Evolutionary conservation across 768 basidiomycete species (phyloP), one percentile per base, ranked within the genome.

Genomic region (Gyrodon lividus): DNA sequence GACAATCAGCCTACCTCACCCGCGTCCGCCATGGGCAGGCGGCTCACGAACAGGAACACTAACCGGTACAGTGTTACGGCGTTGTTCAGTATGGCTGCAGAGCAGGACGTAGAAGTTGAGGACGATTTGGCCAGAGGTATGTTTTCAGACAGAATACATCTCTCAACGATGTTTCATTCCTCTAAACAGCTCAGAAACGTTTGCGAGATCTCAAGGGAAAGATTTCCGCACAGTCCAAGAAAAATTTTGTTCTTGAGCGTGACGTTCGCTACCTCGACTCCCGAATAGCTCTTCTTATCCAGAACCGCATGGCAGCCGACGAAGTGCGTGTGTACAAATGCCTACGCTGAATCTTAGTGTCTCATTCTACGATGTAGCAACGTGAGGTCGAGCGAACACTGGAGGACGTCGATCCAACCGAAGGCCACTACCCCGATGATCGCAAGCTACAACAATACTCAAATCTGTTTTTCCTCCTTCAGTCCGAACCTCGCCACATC

Each of bases 251-350:
- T 35, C 82, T 99, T 10, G 97, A 99, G 70, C 87, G 97, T 40
- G 97, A 99, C 70, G 97, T 99, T 30, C 88, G 97, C 45, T 99
- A 98, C 70, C 84, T 99, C 38, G 97, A 99, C 75, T 92, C 91
- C 33, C 82, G 97, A 48, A 99, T 99, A 64, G 97, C 96, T 9
- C 77, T 99, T 35, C 81, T 99, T 60, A 99, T 99, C 63, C 95
- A 98, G 74, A 98, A 99, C 68, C 83, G 95, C 58, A 97, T 98
- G 92, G 95, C 91, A 43, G 80, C 90, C 52, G 95, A 97, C 60
- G 95, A 96, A 76, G 91, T 92, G 53, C 57, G 84, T 73, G 43
- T 39, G 0, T 35, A 12, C 17, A 20, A 40, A 48, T 23, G 20
- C 13, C 24, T n/a, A 50, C 19, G 37, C 20, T n/a, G 16, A 1